Evolutionary conservation across 768 basidiomycete genomes (phyloP).

Genomic region (Austroboletus festivus): DNA sequence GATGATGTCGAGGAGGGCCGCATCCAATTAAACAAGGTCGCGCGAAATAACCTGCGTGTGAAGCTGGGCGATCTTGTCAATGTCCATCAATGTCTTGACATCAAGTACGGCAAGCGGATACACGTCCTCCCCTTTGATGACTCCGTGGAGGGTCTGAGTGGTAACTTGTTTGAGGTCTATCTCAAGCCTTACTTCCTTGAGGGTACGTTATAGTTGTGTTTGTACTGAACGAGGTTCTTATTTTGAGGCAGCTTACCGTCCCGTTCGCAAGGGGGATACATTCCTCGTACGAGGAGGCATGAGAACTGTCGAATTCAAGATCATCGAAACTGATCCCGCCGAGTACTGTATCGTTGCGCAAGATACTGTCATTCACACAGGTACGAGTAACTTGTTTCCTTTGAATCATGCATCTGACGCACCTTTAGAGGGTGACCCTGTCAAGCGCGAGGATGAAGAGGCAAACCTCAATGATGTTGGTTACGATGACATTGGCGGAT

Average conservation of each 20-base stretch:
- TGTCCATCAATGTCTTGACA: conserved; percentile 94
- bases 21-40: conserved; percentile 98
- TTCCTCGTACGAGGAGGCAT: conserved; percentile 99
- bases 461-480: conserved; percentile 94
- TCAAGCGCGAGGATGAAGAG: conserved; percentile 99
- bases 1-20: conserved; percentile 98
- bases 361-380: conserved; percentile 96
- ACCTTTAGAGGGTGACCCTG: conserved; percentile 86
- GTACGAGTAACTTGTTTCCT: conserved; percentile 29
- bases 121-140: conserved; percentile 98
- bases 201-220: conserved; percentile 41
- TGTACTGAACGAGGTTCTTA: neutral
- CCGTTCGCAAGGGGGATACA: conserved; percentile 95
- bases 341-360: conserved; percentile 99
- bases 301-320: conserved; percentile 99
- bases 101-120: conserved; percentile 98
- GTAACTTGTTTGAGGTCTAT: conserved; percentile 98
- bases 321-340: conserved; percentile 95
- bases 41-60: conserved; percentile 97
- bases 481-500: conserved; percentile 99
- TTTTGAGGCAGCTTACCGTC: conserved; percentile 69
- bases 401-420: conserved; percentile 3
- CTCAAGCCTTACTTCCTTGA: conserved; percentile 99
- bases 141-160: conserved; percentile 95
- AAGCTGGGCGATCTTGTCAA: conserved; percentile 96